Evolutionary conservation across 768 basidiomycete species (phyloP).

Genomic region (Boletus sp.): DNA sequence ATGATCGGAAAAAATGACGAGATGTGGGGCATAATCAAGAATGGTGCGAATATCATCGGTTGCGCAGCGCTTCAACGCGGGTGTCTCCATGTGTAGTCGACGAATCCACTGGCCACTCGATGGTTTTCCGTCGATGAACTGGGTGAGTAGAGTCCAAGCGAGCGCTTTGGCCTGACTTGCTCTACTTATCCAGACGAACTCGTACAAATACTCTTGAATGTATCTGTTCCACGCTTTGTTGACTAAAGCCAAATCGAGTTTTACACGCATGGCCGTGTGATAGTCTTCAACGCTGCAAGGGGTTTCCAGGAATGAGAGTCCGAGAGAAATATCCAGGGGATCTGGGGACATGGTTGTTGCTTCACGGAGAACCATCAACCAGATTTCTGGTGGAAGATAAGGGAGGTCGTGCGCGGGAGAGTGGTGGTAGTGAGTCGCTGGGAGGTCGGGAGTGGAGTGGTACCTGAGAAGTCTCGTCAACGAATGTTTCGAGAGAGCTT

Average conservation of each 20-base stretch:
- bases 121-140: slow-evolving; percentile 37
- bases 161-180: slow-evolving; percentile 48
- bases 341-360: slow-evolving; percentile 46
- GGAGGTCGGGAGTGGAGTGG: background rate
- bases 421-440: slow-evolving; percentile 20
- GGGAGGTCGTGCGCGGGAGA: slow-evolving; percentile 37
- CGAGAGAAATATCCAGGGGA: slow-evolving; percentile 44
- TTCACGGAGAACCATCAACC: slow-evolving; percentile 61
- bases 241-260: slow-evolving; percentile 51
- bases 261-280: slow-evolving; percentile 44
- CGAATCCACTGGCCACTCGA: slow-evolving; percentile 51
- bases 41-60: slow-evolving; percentile 67
- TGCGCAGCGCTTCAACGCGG: slow-evolving; percentile 55
- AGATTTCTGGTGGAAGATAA: slow-evolving; percentile 58
- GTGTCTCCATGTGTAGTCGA: slow-evolving; percentile 69
- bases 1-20: slow-evolving; percentile 62
- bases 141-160: slow-evolving; percentile 41
- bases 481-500: background rate
- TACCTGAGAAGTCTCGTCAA: slow-evolving; percentile 13
- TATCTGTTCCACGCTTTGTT: slow-evolving; percentile 53
- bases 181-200: slow-evolving; percentile 66
- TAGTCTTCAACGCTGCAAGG: slow-evolving; percentile 45
- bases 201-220: slow-evolving; percentile 56
- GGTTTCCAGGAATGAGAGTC: slow-evolving; percentile 58
- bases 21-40: slow-evolving; percentile 57